A percentile compares a stretch with the other conserved stretches of the same genome.
Evolutionary conservation across 768 basidiomycete species (phyloP).

Genomic region (Phaffia tasmanica): DNA sequence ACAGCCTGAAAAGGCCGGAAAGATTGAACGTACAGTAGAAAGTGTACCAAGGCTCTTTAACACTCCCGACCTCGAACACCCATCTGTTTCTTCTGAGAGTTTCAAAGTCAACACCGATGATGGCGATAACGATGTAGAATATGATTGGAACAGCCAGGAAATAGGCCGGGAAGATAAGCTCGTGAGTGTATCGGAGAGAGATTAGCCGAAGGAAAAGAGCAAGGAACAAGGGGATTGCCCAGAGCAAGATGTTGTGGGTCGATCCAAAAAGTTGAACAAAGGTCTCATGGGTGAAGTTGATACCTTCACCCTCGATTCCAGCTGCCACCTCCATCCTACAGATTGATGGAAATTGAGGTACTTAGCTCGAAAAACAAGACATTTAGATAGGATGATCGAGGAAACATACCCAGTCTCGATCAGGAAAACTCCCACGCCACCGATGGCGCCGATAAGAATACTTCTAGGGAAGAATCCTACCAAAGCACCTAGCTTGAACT

Average conservation of each 20-base stretch:
- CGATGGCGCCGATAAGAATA: slow-evolving; percentile 55
- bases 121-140: slow-evolving; percentile 70
- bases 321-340: slow-evolving; percentile 65
- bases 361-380: neutral
- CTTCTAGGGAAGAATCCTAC: slow-evolving; percentile 95
- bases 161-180: slow-evolving; percentile 69
- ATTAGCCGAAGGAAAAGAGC: slow-evolving; percentile 68
- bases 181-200: slow-evolving; percentile 69
- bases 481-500: slow-evolving; percentile 66
- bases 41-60: slow-evolving; percentile 58
- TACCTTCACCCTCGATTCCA: slow-evolving; percentile 61
- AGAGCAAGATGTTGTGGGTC: slow-evolving; percentile 54
- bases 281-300: slow-evolving; percentile 55
- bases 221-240: slow-evolving; percentile 65
- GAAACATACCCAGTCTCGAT: slow-evolving; percentile 68
- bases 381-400: neutral
- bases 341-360: slow-evolving; percentile 30
- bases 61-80: slow-evolving; percentile 65
- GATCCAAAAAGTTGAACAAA: slow-evolving; percentile 49
- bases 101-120: slow-evolving; percentile 51
- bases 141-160: slow-evolving; percentile 55
- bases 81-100: slow-evolving; percentile 58
- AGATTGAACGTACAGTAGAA: slow-evolving; percentile 59
- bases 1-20: neutral
- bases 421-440: slow-evolving; percentile 90